Base-by-base conservation (phyloP, 139 green algal species). In the Desmodesmus armatus region DNA sequence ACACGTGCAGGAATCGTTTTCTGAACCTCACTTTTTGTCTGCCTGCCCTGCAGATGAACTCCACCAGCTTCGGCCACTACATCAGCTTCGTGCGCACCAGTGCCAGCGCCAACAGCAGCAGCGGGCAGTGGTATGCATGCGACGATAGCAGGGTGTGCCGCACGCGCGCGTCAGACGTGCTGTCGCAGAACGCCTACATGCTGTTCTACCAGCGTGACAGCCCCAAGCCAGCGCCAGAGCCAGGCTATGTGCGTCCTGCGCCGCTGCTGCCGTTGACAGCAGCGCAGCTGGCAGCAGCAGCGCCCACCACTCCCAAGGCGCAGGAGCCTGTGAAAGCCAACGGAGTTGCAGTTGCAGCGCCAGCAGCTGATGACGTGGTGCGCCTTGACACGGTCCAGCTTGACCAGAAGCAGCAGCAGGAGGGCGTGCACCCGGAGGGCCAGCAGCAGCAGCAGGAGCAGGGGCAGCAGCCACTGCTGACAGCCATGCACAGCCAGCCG, bases 191-290 rank as follows among this genome's bases (percentile, higher is more conserved):
- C 25, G 88, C 85, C 25, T 92, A 92, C 88, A 84, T 92, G 88
- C 88, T 92, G 43, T 90, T 92, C 60, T 92, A 92, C 70, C 67
- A 85, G 51, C 87, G 87, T 29, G 69, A 86, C 39, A 74, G 41
- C 1, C 80, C 80, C 31, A 86, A 86, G 41, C 69, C 80, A 49
- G 80, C 80, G 29, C 80, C 80, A 29, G 15, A 80, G 51, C 80
- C 80, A 29, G 63, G 62, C 29, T 85, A 53, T 43, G 47, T 65
- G 41, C 79, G 79, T 39, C 43, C 31, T 15, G 41, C 35, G 65
- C 63, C 79, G 7, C 43, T 75, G 5, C 35, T 23, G 15, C 47
- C 80, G 27, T 13, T 15, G 6, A 43, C 73, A 37, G 43, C 11
- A 43, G 43, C 73, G 41, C 27, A 33, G 29, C 17, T 27, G 19